phyloP scores from a whole-genome alignment of 2,329 filamentous ascomycete species.

The Arachnomyces sp. region DNA sequence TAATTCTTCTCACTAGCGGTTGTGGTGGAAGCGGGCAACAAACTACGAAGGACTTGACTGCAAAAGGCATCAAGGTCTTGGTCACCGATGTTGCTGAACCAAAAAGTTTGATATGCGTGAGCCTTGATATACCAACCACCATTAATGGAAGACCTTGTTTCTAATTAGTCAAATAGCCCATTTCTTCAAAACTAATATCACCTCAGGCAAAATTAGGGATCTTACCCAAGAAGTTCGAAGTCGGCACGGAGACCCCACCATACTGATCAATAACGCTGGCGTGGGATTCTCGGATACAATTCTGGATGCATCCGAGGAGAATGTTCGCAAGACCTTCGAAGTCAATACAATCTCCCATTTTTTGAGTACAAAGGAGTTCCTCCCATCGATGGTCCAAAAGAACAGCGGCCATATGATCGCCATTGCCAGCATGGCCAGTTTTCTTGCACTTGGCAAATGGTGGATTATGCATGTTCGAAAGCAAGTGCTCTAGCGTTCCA shows the following conservation, averaged over 20 bases:
- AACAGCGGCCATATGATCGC: slow-evolving; percentile 53
- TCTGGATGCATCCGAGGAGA: slow-evolving; percentile 37
- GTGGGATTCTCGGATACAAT: slow-evolving; percentile 43
- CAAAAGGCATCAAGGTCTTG: no score
- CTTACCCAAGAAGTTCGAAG: slow-evolving; percentile 20
- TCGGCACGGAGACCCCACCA: slow-evolving; percentile 39
- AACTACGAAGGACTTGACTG: no score
- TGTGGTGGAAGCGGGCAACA: no score
- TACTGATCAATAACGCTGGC: slow-evolving; percentile 46
- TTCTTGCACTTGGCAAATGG: slow-evolving; percentile 40
- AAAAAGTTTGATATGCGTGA: no score
- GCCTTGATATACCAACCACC: no score
- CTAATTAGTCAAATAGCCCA: no score
- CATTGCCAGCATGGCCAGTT: slow-evolving; percentile 48
- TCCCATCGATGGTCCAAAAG: slow-evolving; percentile 43
- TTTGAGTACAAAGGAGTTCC: slow-evolving; percentile 44
- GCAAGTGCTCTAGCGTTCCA: slow-evolving; percentile 47
- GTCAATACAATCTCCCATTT: slow-evolving; percentile 48
- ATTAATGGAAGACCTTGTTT: no score
- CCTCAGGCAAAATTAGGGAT: slow-evolving; percentile 12
- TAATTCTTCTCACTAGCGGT: no score
- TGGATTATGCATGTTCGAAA: slow-evolving; percentile 48
- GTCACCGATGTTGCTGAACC: no score
- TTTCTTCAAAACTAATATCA: no score
- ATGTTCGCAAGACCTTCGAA: slow-evolving; percentile 43